Conservation (phyloP, 768 basidiomycete genomes). For the Amanita pallidorosea region DNA sequence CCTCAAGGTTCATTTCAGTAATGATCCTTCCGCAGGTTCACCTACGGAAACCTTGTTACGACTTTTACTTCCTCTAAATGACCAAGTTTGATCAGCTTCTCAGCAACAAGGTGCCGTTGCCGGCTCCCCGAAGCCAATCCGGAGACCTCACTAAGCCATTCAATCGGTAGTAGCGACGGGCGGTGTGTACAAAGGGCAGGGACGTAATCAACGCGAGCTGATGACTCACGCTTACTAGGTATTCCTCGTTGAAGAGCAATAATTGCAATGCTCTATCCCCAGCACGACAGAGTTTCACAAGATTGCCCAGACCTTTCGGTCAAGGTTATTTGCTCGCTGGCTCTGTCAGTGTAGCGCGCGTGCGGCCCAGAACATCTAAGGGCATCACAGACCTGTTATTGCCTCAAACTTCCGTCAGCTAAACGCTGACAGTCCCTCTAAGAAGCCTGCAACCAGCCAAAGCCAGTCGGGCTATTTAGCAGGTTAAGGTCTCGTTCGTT, state of each 20-base stretch:
- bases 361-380: constrained; percentile 87
- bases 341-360: constrained; percentile 83
- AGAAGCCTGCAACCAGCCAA: constrained; percentile 70
- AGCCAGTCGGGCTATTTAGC: constrained; percentile 81
- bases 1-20: background rate
- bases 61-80: too few relatives aligned
- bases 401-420: constrained; percentile 81
- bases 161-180: background rate
- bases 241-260: constrained; percentile 58
- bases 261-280: constrained; percentile 69
- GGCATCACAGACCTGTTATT: constrained; percentile 90
- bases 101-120: constrained; percentile 29
- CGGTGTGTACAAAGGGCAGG: too few relatives aligned
- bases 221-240: background rate
- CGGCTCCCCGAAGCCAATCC: constrained; percentile 59
- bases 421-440: constrained; percentile 79
- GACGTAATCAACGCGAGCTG: too few relatives aligned
- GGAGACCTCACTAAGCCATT: background rate
- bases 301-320: constrained; percentile 51
- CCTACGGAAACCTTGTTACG: too few relatives aligned
- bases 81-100: background rate
- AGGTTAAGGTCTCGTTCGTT: constrained; percentile 79
- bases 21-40: background rate
- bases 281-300: constrained; percentile 23
- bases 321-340: constrained; percentile 27